Base-by-base conservation (phyloP, 2,329 filamentous ascomycete genomes). In the Coniochaeta sp. region DNA sequence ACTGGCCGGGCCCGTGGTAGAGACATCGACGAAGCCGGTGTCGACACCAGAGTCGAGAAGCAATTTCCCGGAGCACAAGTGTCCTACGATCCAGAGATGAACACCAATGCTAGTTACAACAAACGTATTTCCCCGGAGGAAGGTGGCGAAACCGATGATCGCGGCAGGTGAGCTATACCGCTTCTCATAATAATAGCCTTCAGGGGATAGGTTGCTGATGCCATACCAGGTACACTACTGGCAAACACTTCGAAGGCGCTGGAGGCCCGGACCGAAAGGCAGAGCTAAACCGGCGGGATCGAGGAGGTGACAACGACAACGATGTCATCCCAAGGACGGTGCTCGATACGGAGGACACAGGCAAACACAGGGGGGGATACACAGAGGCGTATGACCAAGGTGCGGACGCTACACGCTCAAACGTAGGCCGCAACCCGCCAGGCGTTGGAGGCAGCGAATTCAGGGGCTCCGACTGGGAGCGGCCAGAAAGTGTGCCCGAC, bases 71-170 rank as follows among this genome's bases (percentile, higher is more conserved):
- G 73, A 10, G 70, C 75, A 16, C 67, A 76, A 24, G 71, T 79
- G 42, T 67, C 63, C 52, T 72, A 76, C 40, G 77, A 73, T 57
- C 68, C 75, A 40, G 77, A 81, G 26, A 62, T 79, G 38, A 77
- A 72, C 69, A 79, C 79, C 52, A 81, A 77, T 64, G 68, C 67
- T 19, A 66, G 77, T 22, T 79, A 75, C 70, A 74, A 79, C 69
- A 77, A 74, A 69, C 73, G 74, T 9, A 79, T 80, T 30, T 76
- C 77, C 17, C 73, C 73, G 2, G 72, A 74, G 61, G 77, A 80
- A 66, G 78, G 77, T 30, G 78, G 78, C 17, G 70, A 72, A 7
- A 62, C 77, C 0, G 78, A 81, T 59, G 73, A 75, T 40, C 74
- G 71, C 17, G 78, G 78, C 62, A 72, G 77, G 79, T 79, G 72